phyloP scores from a whole-genome alignment of 192 early-diverging fungal genomes.

The Coemansia sp. region DNA sequence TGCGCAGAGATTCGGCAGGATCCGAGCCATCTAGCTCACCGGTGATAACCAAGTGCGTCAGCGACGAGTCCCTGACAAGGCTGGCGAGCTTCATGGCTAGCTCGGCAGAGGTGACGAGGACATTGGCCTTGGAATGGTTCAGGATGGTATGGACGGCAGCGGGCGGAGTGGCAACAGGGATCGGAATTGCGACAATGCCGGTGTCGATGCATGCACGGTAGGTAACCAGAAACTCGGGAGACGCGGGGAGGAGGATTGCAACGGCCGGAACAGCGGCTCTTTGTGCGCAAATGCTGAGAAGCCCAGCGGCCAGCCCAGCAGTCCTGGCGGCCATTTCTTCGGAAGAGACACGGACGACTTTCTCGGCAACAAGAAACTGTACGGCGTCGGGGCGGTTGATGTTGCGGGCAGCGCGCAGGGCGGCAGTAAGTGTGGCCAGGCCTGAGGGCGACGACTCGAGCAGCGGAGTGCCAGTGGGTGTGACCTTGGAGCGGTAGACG shows the following conservation, averaged over 20 bases:
- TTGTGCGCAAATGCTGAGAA: slow-evolving; percentile 6
- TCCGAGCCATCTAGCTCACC: slow-evolving; percentile 30
- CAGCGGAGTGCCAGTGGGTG: slow-evolving; percentile 34
- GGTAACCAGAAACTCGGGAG: slow-evolving; percentile 27
- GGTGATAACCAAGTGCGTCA: slow-evolving; percentile 13
- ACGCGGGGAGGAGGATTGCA: slow-evolving; percentile 23
- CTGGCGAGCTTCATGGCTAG: slow-evolving; percentile 16
- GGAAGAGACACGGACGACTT: slow-evolving; percentile 7
- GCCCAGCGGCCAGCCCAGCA: slow-evolving; percentile 23
- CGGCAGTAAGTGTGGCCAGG: slow-evolving; percentile 22
- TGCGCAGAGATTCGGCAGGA: slow-evolving; percentile 10
- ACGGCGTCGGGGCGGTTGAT: slow-evolving; percentile 9
- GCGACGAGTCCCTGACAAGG: slow-evolving; percentile 1
- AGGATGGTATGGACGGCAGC: slow-evolving; percentile 20
- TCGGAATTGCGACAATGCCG: slow-evolving; percentile 34
- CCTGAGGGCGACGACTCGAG: slow-evolving; percentile 11
- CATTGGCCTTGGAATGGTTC: slow-evolving; percentile 12
- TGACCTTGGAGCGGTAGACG: slow-evolving; percentile 45
- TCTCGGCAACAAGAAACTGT: slow-evolving; percentile 11
- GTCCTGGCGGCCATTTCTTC: slow-evolving; percentile 11
- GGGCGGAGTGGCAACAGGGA: slow-evolving; percentile 11
- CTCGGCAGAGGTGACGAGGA: slow-evolving; percentile 31
- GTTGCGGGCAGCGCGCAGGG: slow-evolving; percentile 25
- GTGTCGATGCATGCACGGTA: slow-evolving; percentile 53
- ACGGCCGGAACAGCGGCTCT: neutral